Base-by-base conservation (phyloP, 805 yeast species). In the Yamadazyma endophytica region DNA sequence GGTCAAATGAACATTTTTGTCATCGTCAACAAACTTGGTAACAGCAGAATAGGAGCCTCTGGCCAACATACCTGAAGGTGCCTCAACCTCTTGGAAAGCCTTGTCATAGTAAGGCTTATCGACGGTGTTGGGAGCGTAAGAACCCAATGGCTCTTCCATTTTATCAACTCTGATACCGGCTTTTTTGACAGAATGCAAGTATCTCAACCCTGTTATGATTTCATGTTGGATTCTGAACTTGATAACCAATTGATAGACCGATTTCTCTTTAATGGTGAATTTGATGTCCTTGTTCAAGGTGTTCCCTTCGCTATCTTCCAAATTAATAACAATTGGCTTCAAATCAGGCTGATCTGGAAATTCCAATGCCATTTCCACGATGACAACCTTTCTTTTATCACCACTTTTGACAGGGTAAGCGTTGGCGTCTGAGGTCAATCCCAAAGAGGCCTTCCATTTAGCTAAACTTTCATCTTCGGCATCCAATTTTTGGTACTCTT, bases 391-490 rank as follows among this genome's bases (percentile, higher is more conserved):
- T 35, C 96, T 72, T 29, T 66, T 68, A 53, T 86, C 95, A 17
- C 80, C 83, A 4, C 84, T 72, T 31, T 71, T 77, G 17, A 78
- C 78, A 9, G 84, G 89, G 42, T 77, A 64, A 3, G 77, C 57
- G 11, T 58, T 50, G 12, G 61, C 53, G 37, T 77, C 79, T 7
- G 77, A 69, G 30, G 77, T 59, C 36, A 88, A 64, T 1, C 97
- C 97, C 19, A 88, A 64, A 1, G 95, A 83, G 35, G 79, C 84
- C 57, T 89, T 89, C 97, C 97, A 88, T 57, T 84, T 85, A 40
- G 82, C 84, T 41, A 88, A 68, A 12, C 94, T 82, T 58, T 86
- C 96, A 54, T 88, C 97, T 46, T 87, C 83, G 9, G 90, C 90
- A 52, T 88, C 97, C 44, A 88, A 61, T 35, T 79, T 72, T 33